A percentile compares a stretch with the other conserved stretches of the same genome.
These are phyloP conservation scores for Lithocarpus polystachyus DNA, from an alignment of 306 rosid genomes.

Conservation along the genomic window DNA sequence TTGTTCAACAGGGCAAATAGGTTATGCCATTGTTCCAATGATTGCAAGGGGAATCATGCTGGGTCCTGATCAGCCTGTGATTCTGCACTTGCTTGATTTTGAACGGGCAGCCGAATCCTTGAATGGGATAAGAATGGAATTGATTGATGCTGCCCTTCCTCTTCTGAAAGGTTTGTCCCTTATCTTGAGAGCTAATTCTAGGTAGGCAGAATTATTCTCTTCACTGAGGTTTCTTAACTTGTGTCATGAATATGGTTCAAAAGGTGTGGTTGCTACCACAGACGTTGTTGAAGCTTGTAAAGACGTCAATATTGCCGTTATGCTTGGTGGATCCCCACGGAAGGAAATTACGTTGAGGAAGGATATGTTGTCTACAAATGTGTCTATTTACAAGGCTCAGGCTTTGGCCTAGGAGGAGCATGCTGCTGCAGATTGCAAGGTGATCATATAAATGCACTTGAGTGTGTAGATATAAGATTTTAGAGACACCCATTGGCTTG, in stretches of 20 bases:
- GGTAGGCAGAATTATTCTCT: not conserved
- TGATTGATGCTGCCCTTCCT: conserved; percentile 66
- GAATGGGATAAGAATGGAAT: conserved; percentile 68
- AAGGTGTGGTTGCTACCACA: conserved; percentile 68
- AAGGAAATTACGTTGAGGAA: conserved; percentile 87
- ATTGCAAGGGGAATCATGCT: conserved; percentile 71
- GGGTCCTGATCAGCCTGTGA: conserved; percentile 68
- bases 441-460: conserved; percentile 4
- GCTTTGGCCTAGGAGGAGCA: conserved; percentile 67
- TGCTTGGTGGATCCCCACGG: conserved; percentile 70
- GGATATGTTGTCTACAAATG: conserved; percentile 72
- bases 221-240: not conserved
- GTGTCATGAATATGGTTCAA: not conserved
- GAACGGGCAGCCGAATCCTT: conserved; percentile 58
- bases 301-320: conserved; percentile 61
- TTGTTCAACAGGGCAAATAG: conserved; percentile 63
- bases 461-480: no score
- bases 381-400: conserved; percentile 68
- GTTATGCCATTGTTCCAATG: conserved; percentile 84
- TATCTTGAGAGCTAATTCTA: not conserved
- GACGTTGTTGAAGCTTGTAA: conserved; percentile 66
- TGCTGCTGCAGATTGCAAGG: conserved; percentile 73
- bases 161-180: conserved; percentile 39
- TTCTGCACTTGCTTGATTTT: conserved; percentile 71
- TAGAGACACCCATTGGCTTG: no score